These are phyloP conservation scores for Amaranthus palmeri DNA, from an alignment of 148 eudicot species.

Conservation along the genomic window DNA sequence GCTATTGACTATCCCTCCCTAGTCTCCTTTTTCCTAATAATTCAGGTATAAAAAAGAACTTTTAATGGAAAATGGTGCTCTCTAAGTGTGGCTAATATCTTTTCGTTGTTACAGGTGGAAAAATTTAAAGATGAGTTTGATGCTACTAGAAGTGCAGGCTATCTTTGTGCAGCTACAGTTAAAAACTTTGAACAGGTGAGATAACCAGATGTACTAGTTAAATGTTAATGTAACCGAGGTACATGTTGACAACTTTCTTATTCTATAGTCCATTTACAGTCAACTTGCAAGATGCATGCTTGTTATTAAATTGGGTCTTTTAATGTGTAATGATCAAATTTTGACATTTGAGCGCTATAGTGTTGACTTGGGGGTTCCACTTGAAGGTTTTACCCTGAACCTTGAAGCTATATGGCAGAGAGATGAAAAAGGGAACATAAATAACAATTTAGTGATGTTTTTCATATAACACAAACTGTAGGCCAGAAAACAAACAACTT, in stretches of 20 bases:
- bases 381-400: not conserved
- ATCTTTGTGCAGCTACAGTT: slow-evolving; percentile 80
- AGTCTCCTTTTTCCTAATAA: not conserved
- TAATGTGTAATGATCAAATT: not conserved
- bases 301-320: not conserved
- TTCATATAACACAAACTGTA: no score
- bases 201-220: not conserved
- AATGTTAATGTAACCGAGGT: not conserved
- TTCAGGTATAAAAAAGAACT: not conserved
- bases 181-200: slow-evolving; percentile 81
- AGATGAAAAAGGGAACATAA: no score
- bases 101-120: slow-evolving; percentile 25
- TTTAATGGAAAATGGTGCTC: not conserved
- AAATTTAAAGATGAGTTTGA: slow-evolving; percentile 59
- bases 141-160: slow-evolving; percentile 90
- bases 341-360: not conserved
- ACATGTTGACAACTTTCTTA: not conserved
- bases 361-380: not conserved
- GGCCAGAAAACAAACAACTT: no score
- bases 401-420: no score
- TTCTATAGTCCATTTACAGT: not conserved
- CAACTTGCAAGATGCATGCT: not conserved
- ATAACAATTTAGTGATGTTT: no score
- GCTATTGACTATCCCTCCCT: not conserved
- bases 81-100: not conserved